Evolutionary conservation across 2,329 filamentous ascomycete genomes (phyloP).

Genomic region (Colletotrichum brevisporum): DNA sequence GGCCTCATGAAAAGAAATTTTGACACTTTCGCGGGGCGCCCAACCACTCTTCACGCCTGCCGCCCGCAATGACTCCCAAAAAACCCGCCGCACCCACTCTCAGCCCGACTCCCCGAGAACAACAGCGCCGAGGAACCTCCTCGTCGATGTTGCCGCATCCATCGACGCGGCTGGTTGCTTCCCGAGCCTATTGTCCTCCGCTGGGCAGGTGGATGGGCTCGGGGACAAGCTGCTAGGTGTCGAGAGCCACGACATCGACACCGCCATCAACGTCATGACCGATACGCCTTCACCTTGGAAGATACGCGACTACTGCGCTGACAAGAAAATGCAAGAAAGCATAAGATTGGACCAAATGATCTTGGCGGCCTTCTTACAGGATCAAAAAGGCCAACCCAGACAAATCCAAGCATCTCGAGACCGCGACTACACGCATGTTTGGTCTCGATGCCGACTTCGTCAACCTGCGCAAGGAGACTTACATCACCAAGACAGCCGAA

Average conservation of each 20-base stretch:
- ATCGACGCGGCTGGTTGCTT: slow-evolving; percentile 68
- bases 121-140: slow-evolving; percentile 77
- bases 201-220: slow-evolving; percentile 90
- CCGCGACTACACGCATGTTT: slow-evolving; percentile 87
- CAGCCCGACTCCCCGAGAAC: slow-evolving; percentile 77
- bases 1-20: slow-evolving; percentile 40
- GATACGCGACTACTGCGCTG: slow-evolving; percentile 77
- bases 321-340: slow-evolving; percentile 72
- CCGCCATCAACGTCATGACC: slow-evolving; percentile 89
- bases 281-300: slow-evolving; percentile 78
- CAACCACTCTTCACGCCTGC: slow-evolving; percentile 9
- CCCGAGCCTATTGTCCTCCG: slow-evolving; percentile 74
- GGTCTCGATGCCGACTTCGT: slow-evolving; percentile 94
- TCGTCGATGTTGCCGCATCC: slow-evolving; percentile 85
- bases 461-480: slow-evolving; percentile 93
- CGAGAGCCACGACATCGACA: slow-evolving; percentile 85
- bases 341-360: slow-evolving; percentile 69
- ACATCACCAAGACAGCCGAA: slow-evolving; percentile 89
- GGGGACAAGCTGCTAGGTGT: slow-evolving; percentile 83
- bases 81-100: slow-evolving; percentile 48
- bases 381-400: slow-evolving; percentile 92
- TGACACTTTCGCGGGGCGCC: slow-evolving; percentile 32
- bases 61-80: slow-evolving; percentile 34
- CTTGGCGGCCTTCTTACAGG: slow-evolving; percentile 86
- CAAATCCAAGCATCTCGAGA: slow-evolving; percentile 96